Base-by-base conservation (phyloP, 768 basidiomycete species). In the Saitozyma podzolica region DNA sequence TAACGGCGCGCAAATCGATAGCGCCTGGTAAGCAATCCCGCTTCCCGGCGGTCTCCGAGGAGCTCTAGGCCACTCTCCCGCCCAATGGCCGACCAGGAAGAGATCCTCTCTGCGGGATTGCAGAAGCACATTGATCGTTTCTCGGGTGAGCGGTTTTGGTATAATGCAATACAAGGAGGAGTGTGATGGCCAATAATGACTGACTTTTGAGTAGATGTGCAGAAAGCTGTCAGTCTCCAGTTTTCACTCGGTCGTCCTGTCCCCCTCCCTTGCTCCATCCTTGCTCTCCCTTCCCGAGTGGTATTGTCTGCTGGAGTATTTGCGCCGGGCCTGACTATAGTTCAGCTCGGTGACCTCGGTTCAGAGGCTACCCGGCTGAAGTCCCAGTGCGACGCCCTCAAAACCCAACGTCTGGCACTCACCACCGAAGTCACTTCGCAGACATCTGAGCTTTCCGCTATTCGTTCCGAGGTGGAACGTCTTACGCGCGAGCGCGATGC, bases 401-500 rank as follows among this genome's bases (percentile, higher is more conserved):
- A 58, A 40, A 9, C 54, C 1, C 53, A 62, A 9, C 57, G 59
- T 19, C 37, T 56, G 16, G 7, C 17, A 9, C 64, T 70, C 9
- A 39, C 56, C 39, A 29, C 47, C 9, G 63, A 66, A 16, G 29
- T 29, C 19, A 20, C 39, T n/a, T 20, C 4, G 54, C 48, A 8
- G 10, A 55, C 50, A 52, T 20, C 54, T 6, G 49, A 61, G 14
- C 42, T 52, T 17, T 8, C 64, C 13, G 13, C 16, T 6, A 61
- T 70, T 11, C 17, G 59, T 0, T n/a, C 54, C 8, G 60, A 72
- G 40, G 61, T 65, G 37, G 16, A 50, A 20, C 13, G 51, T 7
- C 63, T 72, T 0, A 48, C 19, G 2, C 20, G 45, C 1, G 50
- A 67, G 39, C 61, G 70, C n/a, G 63, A 68, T 52, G 17, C 43